Conservation (phyloP, 495 filamentous ascomycete genomes). For the Lentithecium fluviatile region DNA sequence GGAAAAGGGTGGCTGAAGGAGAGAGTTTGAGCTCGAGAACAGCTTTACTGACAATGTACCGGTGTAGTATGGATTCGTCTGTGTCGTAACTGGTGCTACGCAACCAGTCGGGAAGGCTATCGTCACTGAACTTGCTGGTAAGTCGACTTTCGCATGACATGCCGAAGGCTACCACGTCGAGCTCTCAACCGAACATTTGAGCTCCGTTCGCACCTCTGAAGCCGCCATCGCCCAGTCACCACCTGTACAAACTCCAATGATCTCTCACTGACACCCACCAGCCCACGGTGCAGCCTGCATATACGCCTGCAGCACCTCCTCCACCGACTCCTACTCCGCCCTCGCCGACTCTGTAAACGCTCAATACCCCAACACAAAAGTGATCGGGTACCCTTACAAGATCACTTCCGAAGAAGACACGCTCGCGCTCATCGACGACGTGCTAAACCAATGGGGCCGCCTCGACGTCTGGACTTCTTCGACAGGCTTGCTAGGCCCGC, state of each 20-base stretch:
- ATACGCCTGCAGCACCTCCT: slow-evolving; percentile 47
- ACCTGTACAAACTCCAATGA: not conserved
- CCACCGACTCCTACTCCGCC: slow-evolving; percentile 34
- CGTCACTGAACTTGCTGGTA: slow-evolving; percentile 56
- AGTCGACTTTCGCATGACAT: slow-evolving; percentile 7
- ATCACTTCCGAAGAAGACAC: slow-evolving; percentile 59
- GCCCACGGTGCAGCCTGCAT: slow-evolving; percentile 64
- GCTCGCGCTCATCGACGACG: slow-evolving; percentile 59
- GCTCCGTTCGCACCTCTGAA: not conserved
- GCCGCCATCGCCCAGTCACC: no score
- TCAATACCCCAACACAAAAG: slow-evolving; percentile 52
- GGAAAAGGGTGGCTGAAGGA: not conserved
- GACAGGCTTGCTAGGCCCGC: slow-evolving; percentile 55
- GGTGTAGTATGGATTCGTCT: slow-evolving; percentile 58
- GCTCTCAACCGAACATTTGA: not conserved
- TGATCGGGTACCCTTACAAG: slow-evolving; percentile 59
- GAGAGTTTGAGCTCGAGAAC: not conserved
- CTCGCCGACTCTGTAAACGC: slow-evolving; percentile 45
- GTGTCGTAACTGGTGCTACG: slow-evolving; percentile 59
- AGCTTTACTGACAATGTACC: slow-evolving; percentile 3
- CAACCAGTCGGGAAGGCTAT: slow-evolving; percentile 61
- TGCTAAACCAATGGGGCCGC: slow-evolving; percentile 56
- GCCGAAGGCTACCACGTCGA: not conserved
- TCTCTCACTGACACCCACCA: slow-evolving; percentile 27
- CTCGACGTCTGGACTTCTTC: slow-evolving; percentile 59